A percentile compares a stretch with the other conserved stretches of the same genome.
phyloP scores from a whole-genome alignment of 2,329 filamentous ascomycete genomes.

The Grosmannia huntii region DNA sequence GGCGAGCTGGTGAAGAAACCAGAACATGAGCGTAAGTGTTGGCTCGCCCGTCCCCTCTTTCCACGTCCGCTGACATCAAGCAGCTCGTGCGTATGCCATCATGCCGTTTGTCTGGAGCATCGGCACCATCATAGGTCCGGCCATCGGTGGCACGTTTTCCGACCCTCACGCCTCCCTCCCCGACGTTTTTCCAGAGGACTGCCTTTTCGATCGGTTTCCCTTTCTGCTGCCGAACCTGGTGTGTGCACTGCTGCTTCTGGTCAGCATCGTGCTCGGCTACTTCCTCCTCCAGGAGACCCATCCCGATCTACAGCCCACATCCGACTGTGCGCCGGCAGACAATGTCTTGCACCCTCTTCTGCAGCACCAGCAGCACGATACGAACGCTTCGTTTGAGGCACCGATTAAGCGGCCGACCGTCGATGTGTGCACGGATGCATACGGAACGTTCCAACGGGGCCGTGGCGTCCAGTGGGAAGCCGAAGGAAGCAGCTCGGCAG shows the following conservation, averaged over 20 bases:
- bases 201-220: conserved; percentile 66
- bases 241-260: conserved; percentile 61
- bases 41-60: neutral
- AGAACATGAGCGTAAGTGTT: conserved; percentile 66
- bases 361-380: neutral
- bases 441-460: conserved; percentile 49
- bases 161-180: conserved; percentile 67
- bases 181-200: conserved; percentile 48
- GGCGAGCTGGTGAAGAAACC: conserved; percentile 73
- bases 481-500: neutral
- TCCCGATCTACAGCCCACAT: conserved; percentile 54
- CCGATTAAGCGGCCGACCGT: conserved; percentile 61
- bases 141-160: conserved; percentile 77
- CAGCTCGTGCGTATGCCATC: conserved; percentile 72
- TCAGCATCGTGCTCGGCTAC: conserved; percentile 72
- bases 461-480: neutral
- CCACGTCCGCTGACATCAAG: conserved; percentile 7
- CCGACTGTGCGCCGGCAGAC: neutral
- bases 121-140: conserved; percentile 78
- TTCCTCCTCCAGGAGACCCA: conserved; percentile 80
- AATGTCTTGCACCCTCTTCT: neutral
- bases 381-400: conserved; percentile 50
- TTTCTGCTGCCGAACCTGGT: conserved; percentile 84
- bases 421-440: conserved; percentile 64
- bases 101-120: conserved; percentile 95